Base-by-base conservation (phyloP, 805 yeast genomes). In the Huiozyma naganishii region DNA sequence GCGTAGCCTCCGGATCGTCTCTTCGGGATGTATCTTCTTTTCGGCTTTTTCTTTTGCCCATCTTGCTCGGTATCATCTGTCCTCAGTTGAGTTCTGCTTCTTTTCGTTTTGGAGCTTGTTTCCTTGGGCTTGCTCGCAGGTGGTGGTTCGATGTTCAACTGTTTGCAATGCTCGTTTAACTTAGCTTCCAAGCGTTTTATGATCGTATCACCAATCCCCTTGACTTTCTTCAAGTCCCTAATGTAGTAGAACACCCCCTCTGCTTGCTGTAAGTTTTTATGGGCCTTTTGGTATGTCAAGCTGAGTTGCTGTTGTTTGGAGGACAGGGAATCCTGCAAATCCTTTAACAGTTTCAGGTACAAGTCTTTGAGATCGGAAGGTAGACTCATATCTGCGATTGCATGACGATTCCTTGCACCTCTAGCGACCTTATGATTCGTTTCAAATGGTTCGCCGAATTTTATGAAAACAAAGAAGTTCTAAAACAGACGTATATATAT, bases 1-100 rank as follows among this genome's bases (percentile, higher is more conserved):
- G 92, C 95, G 65, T 84, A 89, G 0, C 84, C 94, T 1, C 96
- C 96, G 0, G 92, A 77, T 32, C 89, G 65, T 47, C 77, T 76
- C 40, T 69, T 71, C 0, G 97, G 97, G 0, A 87, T 71, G 58
- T 83, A 87, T 33, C 62, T 68, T 38, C 62, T 58, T 30, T 50
- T 54, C 29, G 52, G 55, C 45, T 54, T 61, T 8, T 43, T 48
- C 8, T 43, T 39, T 36, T 50, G 54, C 6, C 35, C n/a, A 12
- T 37, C 36, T 10, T 11, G 27, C 4, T 41, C 40, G 10, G 47
- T 45, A 6, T 43, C 42, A 29, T 48, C 46, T 41, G 50, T 53
- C 28, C 61, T 42, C 17, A 56, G 42, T 1, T 48, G 27, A 1
- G 56, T 53, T 1, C 47, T 41, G 8, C 48, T 45, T 45, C 54